Evolutionary conservation across 2,329 filamentous ascomycete species (phyloP).

Genomic region (Apiospora malaysiana): DNA sequence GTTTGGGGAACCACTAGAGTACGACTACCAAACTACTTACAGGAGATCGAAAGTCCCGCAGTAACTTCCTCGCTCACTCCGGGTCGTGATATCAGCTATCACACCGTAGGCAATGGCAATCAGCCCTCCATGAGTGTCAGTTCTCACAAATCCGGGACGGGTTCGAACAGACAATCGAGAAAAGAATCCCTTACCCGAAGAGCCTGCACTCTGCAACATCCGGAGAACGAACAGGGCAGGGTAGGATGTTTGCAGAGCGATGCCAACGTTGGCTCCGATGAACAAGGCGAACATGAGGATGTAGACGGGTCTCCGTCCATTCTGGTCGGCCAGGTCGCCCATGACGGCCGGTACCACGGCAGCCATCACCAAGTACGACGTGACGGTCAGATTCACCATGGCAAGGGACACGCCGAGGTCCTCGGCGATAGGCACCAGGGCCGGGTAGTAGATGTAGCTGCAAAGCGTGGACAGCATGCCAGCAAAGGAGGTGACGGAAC

Average conservation of each 20-base stretch:
- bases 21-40: no score
- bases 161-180: not conserved
- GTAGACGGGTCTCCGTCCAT: constrained; percentile 25
- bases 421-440: constrained; percentile 20
- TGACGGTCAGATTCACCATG: constrained; percentile 29
- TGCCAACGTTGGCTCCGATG: constrained; percentile 27
- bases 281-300: constrained; percentile 25
- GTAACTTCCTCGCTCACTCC: no score
- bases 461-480: constrained; percentile 23
- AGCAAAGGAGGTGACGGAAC: constrained; percentile 20
- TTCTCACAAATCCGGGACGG: no score
- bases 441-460: constrained; percentile 28
- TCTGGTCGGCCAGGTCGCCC: constrained; percentile 26
- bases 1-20: no score
- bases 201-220: constrained; percentile 27
- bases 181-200: constrained; percentile 22
- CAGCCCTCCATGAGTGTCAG: not conserved
- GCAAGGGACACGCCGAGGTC: constrained; percentile 24
- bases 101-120: not conserved
- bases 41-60: no score
- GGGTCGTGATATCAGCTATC: no score
- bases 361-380: constrained; percentile 26
- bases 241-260: constrained; percentile 26
- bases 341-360: constrained; percentile 23
- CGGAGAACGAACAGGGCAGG: constrained; percentile 26